These are phyloP conservation scores for Sporodiniella umbellata DNA, from an alignment of 371 early-diverging fungal species.

Conservation along the genomic window DNA sequence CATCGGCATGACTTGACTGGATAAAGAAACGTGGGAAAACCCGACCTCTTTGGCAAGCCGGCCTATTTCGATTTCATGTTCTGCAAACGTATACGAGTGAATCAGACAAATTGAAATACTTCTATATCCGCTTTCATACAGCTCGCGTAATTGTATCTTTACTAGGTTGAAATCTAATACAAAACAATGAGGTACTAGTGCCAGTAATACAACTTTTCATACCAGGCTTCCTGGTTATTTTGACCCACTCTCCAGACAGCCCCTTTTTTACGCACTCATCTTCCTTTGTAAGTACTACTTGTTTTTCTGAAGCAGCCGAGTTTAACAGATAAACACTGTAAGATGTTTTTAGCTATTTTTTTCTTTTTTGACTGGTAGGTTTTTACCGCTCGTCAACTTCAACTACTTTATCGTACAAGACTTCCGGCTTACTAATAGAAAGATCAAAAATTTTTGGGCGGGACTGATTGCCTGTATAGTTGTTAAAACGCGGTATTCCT, in stretches of 20 bases:
- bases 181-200: no score
- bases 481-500: no score
- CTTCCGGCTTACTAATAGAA: slow-evolving; percentile 74
- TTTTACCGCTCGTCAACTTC: slow-evolving; percentile 88
- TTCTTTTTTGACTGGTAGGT: background rate
- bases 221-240: no score
- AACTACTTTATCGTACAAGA: slow-evolving; percentile 82
- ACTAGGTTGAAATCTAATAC: slow-evolving; percentile 33
- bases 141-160: slow-evolving; percentile 50
- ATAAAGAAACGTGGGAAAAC: slow-evolving; percentile 81
- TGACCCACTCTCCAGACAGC: slow-evolving; percentile 84
- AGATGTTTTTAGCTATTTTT: background rate
- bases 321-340: slow-evolving; percentile 73
- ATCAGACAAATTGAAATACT: slow-evolving; percentile 90
- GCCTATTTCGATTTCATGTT: slow-evolving; percentile 78
- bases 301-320: slow-evolving; percentile 57
- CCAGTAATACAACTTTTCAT: no score
- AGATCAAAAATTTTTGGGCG: slow-evolving; percentile 95
- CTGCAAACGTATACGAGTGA: slow-evolving; percentile 89
- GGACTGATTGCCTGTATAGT: slow-evolving; percentile 76
- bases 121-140: slow-evolving; percentile 72
- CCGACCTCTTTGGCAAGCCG: slow-evolving; percentile 72
- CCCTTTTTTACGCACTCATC: slow-evolving; percentile 52
- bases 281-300: slow-evolving; percentile 31
- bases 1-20: slow-evolving; percentile 87